Conservation (phyloP, 768 basidiomycete species). For the Tylopilus felleus region DNA sequence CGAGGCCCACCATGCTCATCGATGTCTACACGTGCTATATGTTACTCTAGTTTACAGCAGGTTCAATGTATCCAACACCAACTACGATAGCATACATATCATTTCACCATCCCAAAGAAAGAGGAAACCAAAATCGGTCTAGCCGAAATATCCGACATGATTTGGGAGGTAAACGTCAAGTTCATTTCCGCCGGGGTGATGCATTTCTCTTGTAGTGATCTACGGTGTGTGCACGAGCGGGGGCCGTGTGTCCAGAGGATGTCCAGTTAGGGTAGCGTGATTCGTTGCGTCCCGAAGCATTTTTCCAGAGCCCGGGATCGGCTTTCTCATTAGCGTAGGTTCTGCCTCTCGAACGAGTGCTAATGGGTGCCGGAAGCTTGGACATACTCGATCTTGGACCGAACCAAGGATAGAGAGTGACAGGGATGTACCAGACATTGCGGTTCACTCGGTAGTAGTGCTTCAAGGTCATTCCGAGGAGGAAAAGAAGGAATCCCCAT, state of each 20-base stretch:
- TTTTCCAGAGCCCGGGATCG: constrained; percentile 21
- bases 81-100: constrained; percentile 17
- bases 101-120: constrained; percentile 7
- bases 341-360: constrained; percentile 36
- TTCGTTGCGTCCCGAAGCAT: constrained; percentile 18
- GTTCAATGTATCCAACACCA: constrained; percentile 5
- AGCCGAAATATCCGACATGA: constrained; percentile 6
- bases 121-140: constrained; percentile 6
- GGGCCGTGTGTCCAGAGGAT: constrained; percentile 20
- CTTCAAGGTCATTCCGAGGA: constrained; percentile 42
- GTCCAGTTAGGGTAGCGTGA: constrained; percentile 21
- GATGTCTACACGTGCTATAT: neutral
- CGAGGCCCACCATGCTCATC: neutral
- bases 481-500: constrained; percentile 44
- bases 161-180: constrained; percentile 6
- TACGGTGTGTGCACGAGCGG: constrained; percentile 26
- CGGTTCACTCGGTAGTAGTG: constrained; percentile 42
- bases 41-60: constrained; percentile 14
- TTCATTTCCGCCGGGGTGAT: constrained; percentile 38
- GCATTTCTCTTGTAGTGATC: constrained; percentile 41
- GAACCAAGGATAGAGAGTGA: constrained; percentile 74
- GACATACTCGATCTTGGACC: constrained; percentile 36
- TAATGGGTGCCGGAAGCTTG: constrained; percentile 43
- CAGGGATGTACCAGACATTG: constrained; percentile 66
- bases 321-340: constrained; percentile 28